phyloP scores from a whole-genome alignment of 495 filamentous ascomycete species.

The Filosporella fistucella region DNA sequence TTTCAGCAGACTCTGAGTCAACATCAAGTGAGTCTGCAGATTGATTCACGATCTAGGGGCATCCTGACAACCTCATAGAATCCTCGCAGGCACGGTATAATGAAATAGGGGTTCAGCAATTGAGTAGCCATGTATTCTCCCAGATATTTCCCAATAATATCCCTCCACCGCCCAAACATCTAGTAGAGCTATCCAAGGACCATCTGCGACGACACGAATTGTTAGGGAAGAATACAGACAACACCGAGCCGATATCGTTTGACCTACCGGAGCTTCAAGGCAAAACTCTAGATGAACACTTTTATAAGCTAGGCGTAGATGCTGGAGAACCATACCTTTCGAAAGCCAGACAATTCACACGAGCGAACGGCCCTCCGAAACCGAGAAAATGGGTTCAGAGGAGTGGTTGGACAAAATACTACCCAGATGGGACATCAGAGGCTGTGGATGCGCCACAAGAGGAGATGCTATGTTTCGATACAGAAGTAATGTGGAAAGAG shows the following conservation, averaged over 20 bases:
- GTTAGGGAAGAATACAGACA: conserved; percentile 82
- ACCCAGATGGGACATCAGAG: conserved; percentile 63
- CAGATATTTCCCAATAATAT: conserved; percentile 72
- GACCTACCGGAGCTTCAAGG: conserved; percentile 80
- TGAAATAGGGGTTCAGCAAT: conserved; percentile 89
- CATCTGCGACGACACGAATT: conserved; percentile 86
- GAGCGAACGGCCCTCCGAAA: conserved; percentile 59
- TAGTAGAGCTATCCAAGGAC: conserved; percentile 73
- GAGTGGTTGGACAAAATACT: conserved; percentile 95
- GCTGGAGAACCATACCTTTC: conserved; percentile 82
- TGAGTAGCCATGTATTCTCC: conserved; percentile 73
- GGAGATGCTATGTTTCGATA: conserved; percentile 85
- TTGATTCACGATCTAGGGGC: not conserved
- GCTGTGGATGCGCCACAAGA: conserved; percentile 73
- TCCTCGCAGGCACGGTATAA: conserved; percentile 61
- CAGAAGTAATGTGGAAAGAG: conserved; percentile 94
- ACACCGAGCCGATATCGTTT: conserved; percentile 71
- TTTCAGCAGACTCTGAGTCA: conserved; percentile 7
- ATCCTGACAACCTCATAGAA: conserved; percentile 10
- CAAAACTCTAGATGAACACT: conserved; percentile 86
- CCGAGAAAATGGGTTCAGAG: conserved; percentile 74
- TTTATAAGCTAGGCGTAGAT: conserved; percentile 84
- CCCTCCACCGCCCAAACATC: conserved; percentile 55
- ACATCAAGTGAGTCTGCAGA: conserved; percentile 27
- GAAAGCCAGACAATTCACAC: conserved; percentile 68